Base-by-base conservation (phyloP, 305 asterid genomes). In the Plantago coronopus region DNA sequence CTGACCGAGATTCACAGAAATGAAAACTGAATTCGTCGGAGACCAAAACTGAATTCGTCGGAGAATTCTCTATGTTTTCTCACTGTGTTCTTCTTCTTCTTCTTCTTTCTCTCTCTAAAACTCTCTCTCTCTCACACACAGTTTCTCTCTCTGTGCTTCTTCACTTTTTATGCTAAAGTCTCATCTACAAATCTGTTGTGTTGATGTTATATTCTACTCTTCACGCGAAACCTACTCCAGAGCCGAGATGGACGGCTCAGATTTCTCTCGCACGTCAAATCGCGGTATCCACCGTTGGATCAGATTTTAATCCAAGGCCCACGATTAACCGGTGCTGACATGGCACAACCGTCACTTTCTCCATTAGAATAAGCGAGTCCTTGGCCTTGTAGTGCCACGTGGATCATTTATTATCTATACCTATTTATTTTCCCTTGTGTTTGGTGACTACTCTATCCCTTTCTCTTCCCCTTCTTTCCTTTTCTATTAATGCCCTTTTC, bases 261-360 rank as follows among this genome's bases (percentile, higher is more conserved):
- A 77, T 78, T 69, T 70, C 83, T 76, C 76, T 56, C 54, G 50
- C 51, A 57, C 59, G 74, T 61, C 54, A 54, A 67, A 53, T 48
- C 64, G 38, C 27, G 20, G 17, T 64, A 21, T 23, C 3, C 43
- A 9, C 88, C 85, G 78, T 79, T 17, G 15, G 81, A 75, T 84
- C 59, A 3, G 37, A 44, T 57, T 58, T 5, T 63, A 54, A 79
- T 81, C 86, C 5, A 47, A 84, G 45, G 78, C 77, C n/a, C 64
- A 10, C 3, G 67, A 77, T 63, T 15, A 60, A 29, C 69, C 63
- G 62, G 43, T 77, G 88, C 83, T 74, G 66, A 77, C 88, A 60
- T 84, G 91, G 86, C 91, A 72, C 77, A 75, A 78, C 79, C 68
- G 81, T 83, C 83, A 59, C 77, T 80, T 76, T 78, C 86, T 65